Base-by-base conservation (phyloP, 192 early-diverging fungal species). In the Umbelopsis sp. region DNA sequence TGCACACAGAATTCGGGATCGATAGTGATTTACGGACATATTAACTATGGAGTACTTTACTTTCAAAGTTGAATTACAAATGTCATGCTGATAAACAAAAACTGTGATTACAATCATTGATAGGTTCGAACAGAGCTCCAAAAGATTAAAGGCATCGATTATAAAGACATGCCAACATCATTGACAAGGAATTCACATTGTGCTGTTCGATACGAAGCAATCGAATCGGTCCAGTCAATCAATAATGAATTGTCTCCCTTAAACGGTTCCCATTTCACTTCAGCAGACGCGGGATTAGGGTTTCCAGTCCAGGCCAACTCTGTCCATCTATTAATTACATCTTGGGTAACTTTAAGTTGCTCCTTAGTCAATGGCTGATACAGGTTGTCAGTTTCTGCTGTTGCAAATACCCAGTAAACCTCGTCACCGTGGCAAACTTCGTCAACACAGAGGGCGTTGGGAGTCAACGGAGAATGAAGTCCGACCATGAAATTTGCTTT, bases 131-230 rank as follows among this genome's bases (percentile, higher is more conserved):
- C 52, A 29, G n/a, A 29, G 26, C 20, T 54, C n/a, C 52, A 54
- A 54, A 54, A 54, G 52, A 54, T 54, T 44, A 44, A 44, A 44
- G 12, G 12, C 43, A 44, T 44, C 43, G 43, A 44, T 44, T 54
- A 54, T 20, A 54, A 54, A 25, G 52, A 54, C 52, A 54, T 54
- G 52, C 52, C 52, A 54, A 54, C 26, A 54, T 54, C 52, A 54
- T 54, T 54, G 52, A 54, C 52, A 54, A 54, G 52, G 52, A 54
- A 54, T 54, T 54, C 52, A 29, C 52, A 54, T 54, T 54, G 52
- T 54, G 52, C 52, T 54, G 52, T 54, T 54, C 52, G 52, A 54
- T 54, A 54, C 21, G 52, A 29, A 54, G 26, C 52, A 54, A 54
- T 29, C 52, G 52, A 54, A 54, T 54, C 52, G 52, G 52, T 54